Conservation (phyloP, 1,139 yeast species). For the Candida frijolesensis region DNA sequence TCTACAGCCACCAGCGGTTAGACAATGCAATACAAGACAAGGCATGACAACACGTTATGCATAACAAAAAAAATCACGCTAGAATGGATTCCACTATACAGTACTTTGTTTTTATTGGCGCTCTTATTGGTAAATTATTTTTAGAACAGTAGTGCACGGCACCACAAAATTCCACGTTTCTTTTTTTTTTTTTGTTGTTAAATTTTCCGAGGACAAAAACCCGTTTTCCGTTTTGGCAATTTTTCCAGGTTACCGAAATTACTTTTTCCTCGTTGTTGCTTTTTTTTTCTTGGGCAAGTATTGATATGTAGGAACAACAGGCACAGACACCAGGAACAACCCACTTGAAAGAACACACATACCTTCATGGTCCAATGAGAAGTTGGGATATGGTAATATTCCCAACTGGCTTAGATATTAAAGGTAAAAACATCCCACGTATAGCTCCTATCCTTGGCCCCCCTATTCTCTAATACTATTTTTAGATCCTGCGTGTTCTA, state of each 20-base stretch:
- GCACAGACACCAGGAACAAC: not conserved
- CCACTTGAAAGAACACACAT: no score
- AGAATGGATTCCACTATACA: not conserved
- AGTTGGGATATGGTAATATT: not conserved
- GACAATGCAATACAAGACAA: not conserved
- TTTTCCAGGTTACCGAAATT: not conserved
- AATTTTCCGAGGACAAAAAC: not conserved
- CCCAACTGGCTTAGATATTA: not conserved
- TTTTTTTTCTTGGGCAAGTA: not conserved
- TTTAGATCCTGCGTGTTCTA: not conserved
- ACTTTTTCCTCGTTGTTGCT: not conserved
- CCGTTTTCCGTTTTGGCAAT: not conserved
- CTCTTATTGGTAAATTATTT: not conserved
- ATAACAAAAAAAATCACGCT: not conserved
- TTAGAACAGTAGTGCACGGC: not conserved
- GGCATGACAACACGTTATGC: no score
- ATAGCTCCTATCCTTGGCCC: not conserved
- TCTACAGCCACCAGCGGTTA: no score
- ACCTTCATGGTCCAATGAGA: no score
- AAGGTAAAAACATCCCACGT: not conserved
- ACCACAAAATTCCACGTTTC: not conserved
- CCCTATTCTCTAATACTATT: not conserved
- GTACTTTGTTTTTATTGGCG: not conserved
- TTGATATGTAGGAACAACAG: not conserved
- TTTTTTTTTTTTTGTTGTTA: not conserved